phyloP scores from a whole-genome alignment of 1,139 yeast genomes.

The Scheffersomyces segobiensis region DNA sequence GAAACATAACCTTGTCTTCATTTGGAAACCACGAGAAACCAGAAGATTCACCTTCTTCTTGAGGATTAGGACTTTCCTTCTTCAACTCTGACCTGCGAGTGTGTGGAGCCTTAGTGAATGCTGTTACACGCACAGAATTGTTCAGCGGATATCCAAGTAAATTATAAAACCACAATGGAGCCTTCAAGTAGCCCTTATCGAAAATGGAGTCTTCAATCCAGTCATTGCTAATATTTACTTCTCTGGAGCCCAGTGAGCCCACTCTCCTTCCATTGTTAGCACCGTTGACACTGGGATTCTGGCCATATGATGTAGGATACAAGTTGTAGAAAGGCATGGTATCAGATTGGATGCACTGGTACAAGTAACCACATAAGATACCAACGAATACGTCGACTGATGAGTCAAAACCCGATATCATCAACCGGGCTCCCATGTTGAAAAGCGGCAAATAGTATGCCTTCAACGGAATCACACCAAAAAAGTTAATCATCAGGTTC shows the following conservation, averaged over 20 bases:
- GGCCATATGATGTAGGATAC: constrained; percentile 45
- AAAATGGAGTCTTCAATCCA: constrained; percentile 36
- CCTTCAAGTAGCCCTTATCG: constrained; percentile 46
- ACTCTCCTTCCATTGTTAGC: constrained; percentile 30
- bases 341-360: constrained; percentile 58
- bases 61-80: neutral
- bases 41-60: neutral
- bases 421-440: constrained; percentile 47
- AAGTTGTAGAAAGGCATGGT: constrained; percentile 49
- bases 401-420: constrained; percentile 41
- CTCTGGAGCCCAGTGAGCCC: constrained; percentile 19
- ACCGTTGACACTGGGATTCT: constrained; percentile 8
- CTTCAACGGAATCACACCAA: constrained; percentile 55
- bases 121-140: constrained; percentile 30
- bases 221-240: constrained; percentile 11
- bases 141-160: constrained; percentile 32
- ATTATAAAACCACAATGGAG: constrained; percentile 39
- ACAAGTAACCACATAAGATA: constrained; percentile 54
- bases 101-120: constrained; percentile 17
- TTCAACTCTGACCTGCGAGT: neutral
- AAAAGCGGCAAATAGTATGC: constrained; percentile 62
- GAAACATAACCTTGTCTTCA: constrained; percentile 18
- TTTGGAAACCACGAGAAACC: constrained; percentile 18
- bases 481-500: constrained; percentile 49
- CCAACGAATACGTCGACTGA: constrained; percentile 49